Base-by-base conservation (phyloP, 2,329 filamentous ascomycete species). In the Colletotrichum acutatum region DNA sequence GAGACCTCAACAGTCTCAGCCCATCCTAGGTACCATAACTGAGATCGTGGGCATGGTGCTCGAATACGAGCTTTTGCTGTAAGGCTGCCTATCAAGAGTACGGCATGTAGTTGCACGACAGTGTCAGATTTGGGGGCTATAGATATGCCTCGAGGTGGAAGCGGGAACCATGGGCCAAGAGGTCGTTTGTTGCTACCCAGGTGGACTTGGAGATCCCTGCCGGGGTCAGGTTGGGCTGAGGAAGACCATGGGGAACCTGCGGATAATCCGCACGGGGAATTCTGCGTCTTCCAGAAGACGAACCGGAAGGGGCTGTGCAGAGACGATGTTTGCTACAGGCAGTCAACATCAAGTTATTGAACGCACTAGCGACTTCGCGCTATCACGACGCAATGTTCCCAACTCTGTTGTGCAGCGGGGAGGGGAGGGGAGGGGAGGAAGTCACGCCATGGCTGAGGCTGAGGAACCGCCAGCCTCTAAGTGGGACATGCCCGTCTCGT, bases 401-500 rank as follows among this genome's bases (percentile, higher is more conserved):
- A 24, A 46, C 19, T n/a, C 32, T 69, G 30, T 16, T 12, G 14
- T 28, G 14, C n/a, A 28, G 19, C 37, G 37, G 37, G 6, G 16
- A 42, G 37, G 37, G 37, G 37, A 42, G 32, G 26, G 42, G 19
- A 49, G 42, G 16, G 42, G 42, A 19, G 26, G 30, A 61, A 56
- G 56, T 70, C 66, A 52, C 46, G 53, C 53, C 56, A 65, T 56
- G 56, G 60, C 49, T 65, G 66, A 58, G 71, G 71, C 61, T 71
- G 56, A 71, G 69, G 14, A 16, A n/a, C 16, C 59, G 58, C 52
- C 58, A 58, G 53, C 58, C 59, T 71, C 37, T 19, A 46, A 14
- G 53, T 24, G 26, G 56, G 69, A 30, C 22, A 59, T 42, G 46
- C 34, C 24, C 34, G 30, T 32, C 8, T 57, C 60, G 34, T 70